Conservation (phyloP, 768 basidiomycete species). For the Serendipita sp. region DNA sequence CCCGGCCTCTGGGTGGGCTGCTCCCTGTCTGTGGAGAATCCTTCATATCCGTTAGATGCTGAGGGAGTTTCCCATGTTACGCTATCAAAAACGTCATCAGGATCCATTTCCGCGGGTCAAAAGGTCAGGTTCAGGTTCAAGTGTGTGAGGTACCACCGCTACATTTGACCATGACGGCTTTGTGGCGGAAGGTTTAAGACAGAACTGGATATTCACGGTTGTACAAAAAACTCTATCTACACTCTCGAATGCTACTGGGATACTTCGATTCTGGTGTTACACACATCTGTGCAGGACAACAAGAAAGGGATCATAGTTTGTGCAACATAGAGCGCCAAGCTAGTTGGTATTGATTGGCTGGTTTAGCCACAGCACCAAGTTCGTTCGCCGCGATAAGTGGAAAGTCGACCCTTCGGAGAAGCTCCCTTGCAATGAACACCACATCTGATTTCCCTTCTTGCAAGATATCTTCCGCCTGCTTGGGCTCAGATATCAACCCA, state of each 20-base stretch:
- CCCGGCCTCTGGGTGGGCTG: conserved; percentile 37
- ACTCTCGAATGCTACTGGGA: not conserved
- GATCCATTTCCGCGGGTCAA: not conserved
- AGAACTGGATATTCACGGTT: no score
- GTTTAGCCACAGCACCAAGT: conserved; percentile 47
- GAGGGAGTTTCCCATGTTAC: conserved; percentile 78
- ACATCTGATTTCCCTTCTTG: conserved; percentile 52
- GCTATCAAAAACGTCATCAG: conserved; percentile 80
- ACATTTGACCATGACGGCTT: not conserved
- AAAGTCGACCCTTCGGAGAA: conserved; percentile 54
- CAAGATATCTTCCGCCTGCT: conserved; percentile 49
- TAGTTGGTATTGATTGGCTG: conserved; percentile 57
- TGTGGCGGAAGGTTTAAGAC: no score
- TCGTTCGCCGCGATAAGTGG: conserved; percentile 42
- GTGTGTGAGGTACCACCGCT: no score
- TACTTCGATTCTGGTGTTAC: no score
- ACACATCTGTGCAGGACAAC: no score
- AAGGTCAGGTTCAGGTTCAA: not conserved
- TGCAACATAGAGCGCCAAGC: conserved; percentile 31
- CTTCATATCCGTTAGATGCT: conserved; percentile 33
- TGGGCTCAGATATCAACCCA: conserved; percentile 52
- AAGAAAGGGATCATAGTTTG: not conserved
- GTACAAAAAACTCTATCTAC: not conserved
- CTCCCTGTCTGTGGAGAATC: conserved; percentile 22
- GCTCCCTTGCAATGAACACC: conserved; percentile 48